phyloP scores from a whole-genome alignment of 352 stramenopile genomes.

The Globisporangium uncinulatum region DNA sequence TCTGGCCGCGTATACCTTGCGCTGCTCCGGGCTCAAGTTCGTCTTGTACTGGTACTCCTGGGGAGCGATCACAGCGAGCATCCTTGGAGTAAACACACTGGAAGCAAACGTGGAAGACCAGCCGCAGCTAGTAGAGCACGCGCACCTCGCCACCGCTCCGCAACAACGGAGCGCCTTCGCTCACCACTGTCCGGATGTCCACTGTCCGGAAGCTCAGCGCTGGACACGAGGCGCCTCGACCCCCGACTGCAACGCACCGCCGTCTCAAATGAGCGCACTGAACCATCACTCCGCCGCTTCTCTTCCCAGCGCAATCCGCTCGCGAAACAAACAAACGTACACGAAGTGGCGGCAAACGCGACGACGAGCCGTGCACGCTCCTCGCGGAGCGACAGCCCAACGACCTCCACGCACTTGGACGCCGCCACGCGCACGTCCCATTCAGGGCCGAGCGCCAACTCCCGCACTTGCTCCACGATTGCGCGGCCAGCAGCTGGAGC shows the following conservation, averaged over 20 bases:
- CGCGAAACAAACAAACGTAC: slow-evolving; percentile 18
- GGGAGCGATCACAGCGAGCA: background rate
- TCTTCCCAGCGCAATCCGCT: background rate
- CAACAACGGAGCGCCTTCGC: slow-evolving; percentile 56
- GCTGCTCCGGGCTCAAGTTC: slow-evolving; percentile 50
- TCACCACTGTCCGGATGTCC: slow-evolving; percentile 47
- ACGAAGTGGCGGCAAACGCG: slow-evolving; percentile 36
- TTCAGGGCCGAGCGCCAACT: slow-evolving; percentile 36
- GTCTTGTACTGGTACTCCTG: slow-evolving; percentile 74
- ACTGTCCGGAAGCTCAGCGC: slow-evolving; percentile 54
- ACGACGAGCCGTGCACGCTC: slow-evolving; percentile 21
- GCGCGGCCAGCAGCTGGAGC: slow-evolving; percentile 37
- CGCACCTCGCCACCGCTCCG: slow-evolving; percentile 70
- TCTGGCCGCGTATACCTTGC: slow-evolving; percentile 38
- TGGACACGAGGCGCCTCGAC: slow-evolving; percentile 24
- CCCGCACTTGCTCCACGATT: slow-evolving; percentile 29
- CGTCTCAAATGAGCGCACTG: background rate
- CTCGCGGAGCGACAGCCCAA: slow-evolving; percentile 35
- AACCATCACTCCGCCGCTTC: background rate
- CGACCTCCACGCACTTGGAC: slow-evolving; percentile 51
- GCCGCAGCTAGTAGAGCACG: background rate
- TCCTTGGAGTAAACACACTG: background rate
- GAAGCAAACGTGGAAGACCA: background rate
- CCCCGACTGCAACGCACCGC: slow-evolving; percentile 28
- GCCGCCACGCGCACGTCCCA: slow-evolving; percentile 77